These are phyloP conservation scores for Fusarium subglutinans DNA, from an alignment of 2,329 filamentous ascomycete species.

Conservation along the genomic window DNA sequence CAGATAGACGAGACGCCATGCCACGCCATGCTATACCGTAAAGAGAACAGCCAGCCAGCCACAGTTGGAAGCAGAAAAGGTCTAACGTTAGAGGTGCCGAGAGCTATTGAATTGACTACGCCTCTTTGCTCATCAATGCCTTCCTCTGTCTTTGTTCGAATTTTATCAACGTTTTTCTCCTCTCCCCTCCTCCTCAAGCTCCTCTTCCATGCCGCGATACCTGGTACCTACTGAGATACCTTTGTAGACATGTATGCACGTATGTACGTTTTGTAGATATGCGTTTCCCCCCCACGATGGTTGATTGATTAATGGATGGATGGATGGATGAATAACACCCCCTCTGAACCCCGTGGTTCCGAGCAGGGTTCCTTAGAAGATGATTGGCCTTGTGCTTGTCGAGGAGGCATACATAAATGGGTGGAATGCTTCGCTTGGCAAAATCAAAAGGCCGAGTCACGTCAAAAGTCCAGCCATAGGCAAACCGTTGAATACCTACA, in stretches of 20 bases:
- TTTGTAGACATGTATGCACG: background rate
- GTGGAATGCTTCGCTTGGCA: slow-evolving; percentile 27
- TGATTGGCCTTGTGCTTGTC: slow-evolving; percentile 8
- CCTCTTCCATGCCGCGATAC: background rate
- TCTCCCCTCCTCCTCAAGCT: background rate
- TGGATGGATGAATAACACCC: slow-evolving; percentile 12
- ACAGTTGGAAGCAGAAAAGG: slow-evolving; percentile 19
- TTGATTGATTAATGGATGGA: background rate
- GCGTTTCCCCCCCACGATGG: background rate
- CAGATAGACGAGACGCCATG: slow-evolving; percentile 26
- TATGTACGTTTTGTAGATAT: background rate
- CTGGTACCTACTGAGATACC: no score
- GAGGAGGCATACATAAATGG: background rate
- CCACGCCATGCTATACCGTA: slow-evolving; percentile 18
- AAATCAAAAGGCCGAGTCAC: background rate
- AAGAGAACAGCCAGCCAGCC: slow-evolving; percentile 32
- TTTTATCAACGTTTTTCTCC: background rate
- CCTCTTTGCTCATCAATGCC: slow-evolving; percentile 2
- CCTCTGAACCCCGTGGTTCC: slow-evolving; percentile 13
- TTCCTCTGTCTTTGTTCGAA: background rate
- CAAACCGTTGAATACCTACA: slow-evolving; percentile 8
- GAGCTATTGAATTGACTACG: slow-evolving; percentile 10
- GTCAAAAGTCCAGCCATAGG: background rate
- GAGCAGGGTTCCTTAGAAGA: slow-evolving; percentile 9
- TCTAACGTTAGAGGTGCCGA: slow-evolving; percentile 8